Conservation (phyloP, 768 basidiomycete species). For the Lactarius hatsudake region DNA sequence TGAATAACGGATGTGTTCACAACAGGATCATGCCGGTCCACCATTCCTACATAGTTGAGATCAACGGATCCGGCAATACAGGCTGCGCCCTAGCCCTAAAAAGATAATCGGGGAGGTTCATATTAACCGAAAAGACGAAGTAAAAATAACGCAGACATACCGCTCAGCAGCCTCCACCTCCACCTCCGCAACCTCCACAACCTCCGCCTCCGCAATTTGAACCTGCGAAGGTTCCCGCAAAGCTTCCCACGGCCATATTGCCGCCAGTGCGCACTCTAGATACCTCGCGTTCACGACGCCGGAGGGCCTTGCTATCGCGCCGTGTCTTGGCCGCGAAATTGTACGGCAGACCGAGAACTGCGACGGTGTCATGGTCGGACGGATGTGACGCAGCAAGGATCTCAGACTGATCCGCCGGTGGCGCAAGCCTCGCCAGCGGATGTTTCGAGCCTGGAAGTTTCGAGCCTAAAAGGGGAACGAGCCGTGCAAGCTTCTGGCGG, state of each 20-base stretch:
- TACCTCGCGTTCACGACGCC: slow-evolving; percentile 14
- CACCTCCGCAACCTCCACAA: no score
- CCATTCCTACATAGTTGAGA: not conserved
- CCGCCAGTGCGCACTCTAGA: not conserved
- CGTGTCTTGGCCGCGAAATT: slow-evolving; percentile 17
- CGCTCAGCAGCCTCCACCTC: slow-evolving; percentile 7
- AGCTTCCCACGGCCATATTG: no score
- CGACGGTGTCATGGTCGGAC: slow-evolving; percentile 51
- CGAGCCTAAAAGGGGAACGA: slow-evolving; percentile 25
- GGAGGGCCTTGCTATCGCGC: slow-evolving; percentile 16
- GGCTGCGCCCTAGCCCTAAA: slow-evolving; percentile 14
- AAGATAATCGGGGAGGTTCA: not conserved
- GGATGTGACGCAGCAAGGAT: slow-evolving; percentile 53
- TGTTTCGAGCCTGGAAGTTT: slow-evolving; percentile 12
- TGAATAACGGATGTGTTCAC: no score
- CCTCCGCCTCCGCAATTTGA: no score
- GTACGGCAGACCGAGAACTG: slow-evolving; percentile 28
- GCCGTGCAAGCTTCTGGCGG: slow-evolving; percentile 41
- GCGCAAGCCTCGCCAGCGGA: slow-evolving; percentile 31
- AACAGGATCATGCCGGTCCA: no score
- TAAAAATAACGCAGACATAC: not conserved
- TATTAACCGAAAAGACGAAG: not conserved
- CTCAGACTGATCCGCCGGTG: slow-evolving; percentile 36
- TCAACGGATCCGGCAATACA: slow-evolving; percentile 12
- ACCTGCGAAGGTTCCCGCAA: no score